Evolutionary conservation across 2,329 filamentous ascomycete species (phyloP).

Genomic region (Alternaria angustiovoidea): DNA sequence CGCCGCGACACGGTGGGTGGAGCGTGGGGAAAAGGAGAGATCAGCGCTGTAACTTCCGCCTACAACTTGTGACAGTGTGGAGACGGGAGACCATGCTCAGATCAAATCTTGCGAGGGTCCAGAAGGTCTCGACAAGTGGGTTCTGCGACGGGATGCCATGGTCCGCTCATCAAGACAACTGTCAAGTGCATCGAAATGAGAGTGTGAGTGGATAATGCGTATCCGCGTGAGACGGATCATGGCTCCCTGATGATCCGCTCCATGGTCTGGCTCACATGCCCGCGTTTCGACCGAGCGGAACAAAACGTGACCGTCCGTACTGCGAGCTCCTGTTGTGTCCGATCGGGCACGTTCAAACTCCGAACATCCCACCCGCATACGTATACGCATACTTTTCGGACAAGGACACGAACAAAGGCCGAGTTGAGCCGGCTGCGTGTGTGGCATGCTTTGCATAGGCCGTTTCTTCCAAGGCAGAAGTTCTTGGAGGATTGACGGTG

Average conservation of each 20-base stretch:
- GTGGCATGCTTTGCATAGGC: conserved; percentile 9
- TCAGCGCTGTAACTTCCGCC: conserved; percentile 24
- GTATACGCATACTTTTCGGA: conserved; percentile 4
- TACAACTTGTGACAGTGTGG: conserved; percentile 26
- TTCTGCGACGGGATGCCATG: conserved; percentile 6
- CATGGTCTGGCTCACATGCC: conserved; percentile 11
- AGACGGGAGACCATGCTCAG: conserved; percentile 20
- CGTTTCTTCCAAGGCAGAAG: conserved; percentile 15
- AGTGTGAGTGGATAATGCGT: conserved; percentile 2
- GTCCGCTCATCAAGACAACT: conserved; percentile 7
- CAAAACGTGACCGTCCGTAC: conserved; percentile 14
- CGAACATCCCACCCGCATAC: conserved; percentile 7
- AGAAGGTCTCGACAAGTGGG: conserved; percentile 10
- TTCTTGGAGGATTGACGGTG: conserved; percentile 13
- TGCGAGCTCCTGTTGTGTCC: conserved; percentile 9
- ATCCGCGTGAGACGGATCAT: conserved; percentile 15
- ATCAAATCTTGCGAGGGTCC: conserved; percentile 16
- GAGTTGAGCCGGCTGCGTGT: conserved; percentile 14
- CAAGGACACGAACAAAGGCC: conserved; percentile 6
- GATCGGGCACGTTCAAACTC: conserved; percentile 16
- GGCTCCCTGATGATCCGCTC: conserved; percentile 19
- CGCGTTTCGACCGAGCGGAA: conserved; percentile 35
- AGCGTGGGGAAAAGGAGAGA: conserved; percentile 26
- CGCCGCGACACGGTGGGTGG: conserved; percentile 9
- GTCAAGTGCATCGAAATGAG: background rate